These are phyloP conservation scores for Coniochaeta sp. DNA, from an alignment of 2,329 filamentous ascomycete species.

Conservation along the genomic window DNA sequence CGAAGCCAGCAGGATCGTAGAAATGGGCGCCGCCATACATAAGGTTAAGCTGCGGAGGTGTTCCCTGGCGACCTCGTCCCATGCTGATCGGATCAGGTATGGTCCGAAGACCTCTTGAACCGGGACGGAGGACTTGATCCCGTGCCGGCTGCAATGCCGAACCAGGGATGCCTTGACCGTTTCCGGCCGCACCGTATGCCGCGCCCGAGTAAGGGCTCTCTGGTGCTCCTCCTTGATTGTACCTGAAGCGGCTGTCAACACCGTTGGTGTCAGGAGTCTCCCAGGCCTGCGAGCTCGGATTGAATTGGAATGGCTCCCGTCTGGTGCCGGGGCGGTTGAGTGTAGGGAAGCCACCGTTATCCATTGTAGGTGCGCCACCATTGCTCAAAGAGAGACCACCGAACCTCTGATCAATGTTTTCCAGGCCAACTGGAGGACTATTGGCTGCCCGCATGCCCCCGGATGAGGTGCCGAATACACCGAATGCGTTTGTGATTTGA, in stretches of 20 bases:
- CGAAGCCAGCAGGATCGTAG: background rate
- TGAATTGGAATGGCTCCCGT: conserved; percentile 35
- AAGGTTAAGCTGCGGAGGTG: background rate
- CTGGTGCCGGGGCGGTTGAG: conserved; percentile 12
- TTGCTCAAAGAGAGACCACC: conserved; percentile 24
- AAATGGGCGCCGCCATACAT: background rate
- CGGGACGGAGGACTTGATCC: conserved; percentile 31
- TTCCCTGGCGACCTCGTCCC: conserved; percentile 19
- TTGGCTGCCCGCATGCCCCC: background rate
- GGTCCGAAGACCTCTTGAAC: conserved; percentile 23
- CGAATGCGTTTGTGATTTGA: conserved; percentile 33
- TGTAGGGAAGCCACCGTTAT: conserved; percentile 3
- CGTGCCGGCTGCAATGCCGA: conserved; percentile 20
- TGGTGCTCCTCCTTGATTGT: conserved; percentile 25
- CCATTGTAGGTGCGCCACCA: conserved; percentile 15
- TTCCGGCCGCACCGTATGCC: conserved; percentile 17
- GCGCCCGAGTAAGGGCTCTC: conserved; percentile 31
- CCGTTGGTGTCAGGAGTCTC: conserved; percentile 22
- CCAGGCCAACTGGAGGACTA: background rate
- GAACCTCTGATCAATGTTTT: background rate
- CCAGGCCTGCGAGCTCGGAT: conserved; percentile 41
- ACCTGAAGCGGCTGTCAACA: conserved; percentile 16
- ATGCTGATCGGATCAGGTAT: conserved; percentile 22
- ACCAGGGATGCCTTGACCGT: conserved; percentile 14
- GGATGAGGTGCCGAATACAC: background rate